A percentile compares a stretch with the other conserved stretches of the same genome.
Conservation (phyloP, 2,329 filamentous ascomycete genomes). For the Rhexocercosporidium sp. region DNA sequence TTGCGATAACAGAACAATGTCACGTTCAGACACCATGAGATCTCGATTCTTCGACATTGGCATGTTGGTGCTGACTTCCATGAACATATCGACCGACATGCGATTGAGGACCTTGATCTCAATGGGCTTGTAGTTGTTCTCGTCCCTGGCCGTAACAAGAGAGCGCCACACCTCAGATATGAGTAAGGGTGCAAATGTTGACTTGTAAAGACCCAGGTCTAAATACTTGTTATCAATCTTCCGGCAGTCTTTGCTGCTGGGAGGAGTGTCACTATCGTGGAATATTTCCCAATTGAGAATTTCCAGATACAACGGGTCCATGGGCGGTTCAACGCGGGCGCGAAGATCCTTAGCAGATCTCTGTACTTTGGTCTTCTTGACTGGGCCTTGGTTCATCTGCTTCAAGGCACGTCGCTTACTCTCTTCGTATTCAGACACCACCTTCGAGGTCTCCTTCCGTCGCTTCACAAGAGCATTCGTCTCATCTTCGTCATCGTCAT, state of each 20-base stretch:
- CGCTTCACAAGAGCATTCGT: conserved; percentile 50
- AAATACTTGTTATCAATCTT: conserved; percentile 79
- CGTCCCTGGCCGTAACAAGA: conserved; percentile 88
- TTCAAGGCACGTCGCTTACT: conserved; percentile 54
- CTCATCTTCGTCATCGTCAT: conserved; percentile 70
- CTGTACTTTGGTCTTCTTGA: conserved; percentile 81
- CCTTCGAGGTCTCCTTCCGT: conserved; percentile 45
- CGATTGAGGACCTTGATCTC: conserved; percentile 88
- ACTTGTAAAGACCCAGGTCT: conserved; percentile 79
- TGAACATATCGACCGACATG: conserved; percentile 88
- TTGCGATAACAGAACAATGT: conserved; percentile 86
- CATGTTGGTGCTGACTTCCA: conserved; percentile 89
- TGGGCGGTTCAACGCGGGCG: conserved; percentile 86
- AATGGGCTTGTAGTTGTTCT: conserved; percentile 79
- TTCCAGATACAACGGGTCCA: conserved; percentile 81
- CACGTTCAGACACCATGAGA: conserved; percentile 77
- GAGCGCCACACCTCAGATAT: conserved; percentile 95
- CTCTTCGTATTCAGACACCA: conserved; percentile 50
- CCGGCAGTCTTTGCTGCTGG: conserved; percentile 73
- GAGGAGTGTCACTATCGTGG: conserved; percentile 84
- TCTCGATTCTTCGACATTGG: conserved; percentile 73
- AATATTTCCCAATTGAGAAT: conserved; percentile 97
- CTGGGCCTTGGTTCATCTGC: conserved; percentile 66
- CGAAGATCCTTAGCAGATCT: conserved; percentile 93
- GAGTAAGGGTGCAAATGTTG: conserved; percentile 87